phyloP scores from a whole-genome alignment of 768 basidiomycete species.

The Lactarius vividus region DNA sequence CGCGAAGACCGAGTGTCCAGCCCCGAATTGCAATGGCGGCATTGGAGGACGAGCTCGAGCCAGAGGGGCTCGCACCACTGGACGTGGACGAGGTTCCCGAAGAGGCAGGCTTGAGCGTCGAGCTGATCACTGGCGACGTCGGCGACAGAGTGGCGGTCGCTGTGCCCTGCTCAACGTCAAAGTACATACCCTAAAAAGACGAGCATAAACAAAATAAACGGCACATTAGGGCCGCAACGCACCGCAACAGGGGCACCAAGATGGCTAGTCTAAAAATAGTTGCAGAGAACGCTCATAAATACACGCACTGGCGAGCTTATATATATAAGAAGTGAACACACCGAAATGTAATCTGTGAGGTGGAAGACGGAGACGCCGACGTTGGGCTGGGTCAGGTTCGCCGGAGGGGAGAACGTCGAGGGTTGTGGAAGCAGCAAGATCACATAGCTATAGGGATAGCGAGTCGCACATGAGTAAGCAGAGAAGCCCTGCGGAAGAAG shows the following conservation, averaged over 20 bases:
- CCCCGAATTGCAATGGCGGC: neutral
- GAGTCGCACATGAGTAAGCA: neutral
- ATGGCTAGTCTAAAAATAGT: constrained; percentile 41
- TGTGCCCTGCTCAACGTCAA: constrained; percentile 68
- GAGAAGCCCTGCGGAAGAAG: neutral
- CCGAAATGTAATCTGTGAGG: constrained; percentile 56
- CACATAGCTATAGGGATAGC: constrained; percentile 51
- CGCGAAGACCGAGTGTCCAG: constrained; percentile 1
- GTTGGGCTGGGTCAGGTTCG: constrained; percentile 49
- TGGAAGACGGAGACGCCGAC: constrained; percentile 54
- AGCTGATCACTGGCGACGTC: constrained; percentile 65
- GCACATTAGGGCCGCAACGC: constrained; percentile 22
- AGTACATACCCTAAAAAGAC: constrained; percentile 57
- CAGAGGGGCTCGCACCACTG: constrained; percentile 1
- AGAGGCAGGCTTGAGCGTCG: constrained; percentile 46
- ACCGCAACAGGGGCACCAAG: constrained; percentile 64
- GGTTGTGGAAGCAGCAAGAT: constrained; percentile 66
- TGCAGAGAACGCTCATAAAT: neutral
- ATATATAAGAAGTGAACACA: constrained; percentile 32
- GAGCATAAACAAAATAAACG: neutral
- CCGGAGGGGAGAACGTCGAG: constrained; percentile 56
- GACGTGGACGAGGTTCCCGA: neutral
- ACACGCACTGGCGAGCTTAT: too few relatives aligned
- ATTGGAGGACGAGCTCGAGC: neutral
- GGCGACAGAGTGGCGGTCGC: constrained; percentile 49